Percentiles rank a stretch among this genome's conserved stretches.
These are phyloP conservation scores for Rhizophagus sp. DNA, from an alignment of 192 early-diverging fungal genomes.

Conservation along the genomic window DNA sequence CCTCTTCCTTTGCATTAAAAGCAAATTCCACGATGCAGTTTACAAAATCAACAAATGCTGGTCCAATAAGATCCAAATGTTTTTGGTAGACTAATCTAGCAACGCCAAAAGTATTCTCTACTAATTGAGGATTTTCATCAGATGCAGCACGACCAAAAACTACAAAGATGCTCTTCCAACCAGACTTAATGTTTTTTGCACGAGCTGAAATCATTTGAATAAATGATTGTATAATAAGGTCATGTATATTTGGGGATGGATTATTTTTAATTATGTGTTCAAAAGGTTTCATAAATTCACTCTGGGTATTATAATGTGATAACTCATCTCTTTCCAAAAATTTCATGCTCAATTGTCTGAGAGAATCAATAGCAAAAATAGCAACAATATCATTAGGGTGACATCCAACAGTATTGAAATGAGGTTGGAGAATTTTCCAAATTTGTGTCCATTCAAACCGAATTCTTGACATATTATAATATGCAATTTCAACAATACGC, in stretches of 20 bases:
- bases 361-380: constrained; percentile 86
- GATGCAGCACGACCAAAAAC: constrained; percentile 69
- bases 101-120: constrained; percentile 45
- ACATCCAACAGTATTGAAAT: constrained; percentile 86
- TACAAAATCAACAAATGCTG: constrained; percentile 50
- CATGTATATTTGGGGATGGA: constrained; percentile 64
- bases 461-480: constrained; percentile 97
- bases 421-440: constrained; percentile 79
- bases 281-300: constrained; percentile 90
- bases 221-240: constrained; percentile 74
- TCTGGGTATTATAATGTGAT: constrained; percentile 89
- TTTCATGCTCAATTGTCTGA: constrained; percentile 93
- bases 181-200: constrained; percentile 77
- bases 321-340: constrained; percentile 94
- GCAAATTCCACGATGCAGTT: constrained; percentile 52
- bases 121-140: constrained; percentile 53
- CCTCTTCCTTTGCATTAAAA: constrained; percentile 45
- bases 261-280: constrained; percentile 85
- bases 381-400: constrained; percentile 76
- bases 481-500: constrained; percentile 92
- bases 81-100: constrained; percentile 49
- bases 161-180: constrained; percentile 74
- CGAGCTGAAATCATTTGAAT: constrained; percentile 73
- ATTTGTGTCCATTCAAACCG: constrained; percentile 93
- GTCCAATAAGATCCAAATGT: constrained; percentile 46